phyloP scores from a whole-genome alignment of 805 yeast species.

The Metschnikowia continentalis region DNA sequence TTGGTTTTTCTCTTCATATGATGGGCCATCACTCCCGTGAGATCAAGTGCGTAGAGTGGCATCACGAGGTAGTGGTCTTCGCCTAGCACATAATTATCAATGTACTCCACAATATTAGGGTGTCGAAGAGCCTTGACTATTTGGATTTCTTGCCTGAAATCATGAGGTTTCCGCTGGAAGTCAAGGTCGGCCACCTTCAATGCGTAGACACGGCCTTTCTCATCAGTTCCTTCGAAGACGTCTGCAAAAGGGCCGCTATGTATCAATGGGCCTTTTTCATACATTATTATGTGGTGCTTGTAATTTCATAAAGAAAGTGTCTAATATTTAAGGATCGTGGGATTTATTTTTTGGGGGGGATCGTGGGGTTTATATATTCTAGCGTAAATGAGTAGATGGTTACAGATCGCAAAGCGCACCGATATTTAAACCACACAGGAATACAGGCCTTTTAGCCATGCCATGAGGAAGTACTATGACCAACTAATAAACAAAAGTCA shows the following conservation, averaged over 20 bases:
- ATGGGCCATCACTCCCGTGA: slow-evolving; percentile 23
- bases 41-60: slow-evolving; percentile 26
- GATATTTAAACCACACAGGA: neutral
- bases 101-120: slow-evolving; percentile 13
- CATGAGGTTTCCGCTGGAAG: slow-evolving; percentile 33
- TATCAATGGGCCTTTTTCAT: slow-evolving; percentile 19
- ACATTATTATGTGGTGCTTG: slow-evolving; percentile 5
- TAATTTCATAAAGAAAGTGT: too few relatives aligned
- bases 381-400: too few relatives aligned
- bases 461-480: too few relatives aligned
- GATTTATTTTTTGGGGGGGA: neutral
- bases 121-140: slow-evolving; percentile 22
- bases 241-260: slow-evolving; percentile 35
- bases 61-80: slow-evolving; percentile 36
- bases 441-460: too few relatives aligned
- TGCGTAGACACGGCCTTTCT: slow-evolving; percentile 18
- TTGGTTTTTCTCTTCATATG: slow-evolving; percentile 19
- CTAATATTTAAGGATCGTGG: neutral
- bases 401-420: neutral
- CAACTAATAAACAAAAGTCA: neutral
- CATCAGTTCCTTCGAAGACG: slow-evolving; percentile 25
- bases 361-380: neutral
- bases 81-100: slow-evolving; percentile 19
- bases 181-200: slow-evolving; percentile 39
- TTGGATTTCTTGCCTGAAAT: slow-evolving; percentile 28